phyloP scores from a whole-genome alignment of 2,329 filamentous ascomycete species.

The Trichoderma pleuroti region DNA sequence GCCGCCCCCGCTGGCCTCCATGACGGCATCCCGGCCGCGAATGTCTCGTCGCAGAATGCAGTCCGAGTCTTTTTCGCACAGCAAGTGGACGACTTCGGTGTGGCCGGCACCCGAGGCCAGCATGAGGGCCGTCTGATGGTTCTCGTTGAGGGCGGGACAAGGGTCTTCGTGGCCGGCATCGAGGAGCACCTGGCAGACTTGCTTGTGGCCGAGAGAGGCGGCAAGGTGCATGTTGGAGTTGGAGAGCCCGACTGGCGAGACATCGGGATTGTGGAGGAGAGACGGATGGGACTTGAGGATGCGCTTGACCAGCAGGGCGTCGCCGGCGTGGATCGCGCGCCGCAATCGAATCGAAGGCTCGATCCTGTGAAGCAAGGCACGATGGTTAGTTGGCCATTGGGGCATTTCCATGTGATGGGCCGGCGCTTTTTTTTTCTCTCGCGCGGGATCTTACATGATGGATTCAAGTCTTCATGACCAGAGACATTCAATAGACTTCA shows the following conservation, averaged over 20 bases:
- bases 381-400: background rate
- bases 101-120: constrained; percentile 68
- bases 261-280: constrained; percentile 76
- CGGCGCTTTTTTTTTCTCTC: background rate
- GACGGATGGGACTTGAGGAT: constrained; percentile 70
- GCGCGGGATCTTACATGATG: constrained; percentile 19
- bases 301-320: constrained; percentile 67
- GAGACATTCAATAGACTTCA: background rate
- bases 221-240: constrained; percentile 84
- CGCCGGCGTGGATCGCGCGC: constrained; percentile 74
- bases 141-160: constrained; percentile 72
- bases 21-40: constrained; percentile 67
- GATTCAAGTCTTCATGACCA: constrained; percentile 21
- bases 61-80: constrained; percentile 61
- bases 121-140: constrained; percentile 78
- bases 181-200: constrained; percentile 68
- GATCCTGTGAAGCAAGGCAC: constrained; percentile 52
- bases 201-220: constrained; percentile 65
- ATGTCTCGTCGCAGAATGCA: constrained; percentile 64
- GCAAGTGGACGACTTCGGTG: constrained; percentile 68
- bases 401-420: background rate
- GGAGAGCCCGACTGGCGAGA: constrained; percentile 61
- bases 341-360: constrained; percentile 73
- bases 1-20: constrained; percentile 58
- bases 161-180: constrained; percentile 71